Conservation (phyloP, 2,329 filamentous ascomycete species). For the Trichoderma gracile region DNA sequence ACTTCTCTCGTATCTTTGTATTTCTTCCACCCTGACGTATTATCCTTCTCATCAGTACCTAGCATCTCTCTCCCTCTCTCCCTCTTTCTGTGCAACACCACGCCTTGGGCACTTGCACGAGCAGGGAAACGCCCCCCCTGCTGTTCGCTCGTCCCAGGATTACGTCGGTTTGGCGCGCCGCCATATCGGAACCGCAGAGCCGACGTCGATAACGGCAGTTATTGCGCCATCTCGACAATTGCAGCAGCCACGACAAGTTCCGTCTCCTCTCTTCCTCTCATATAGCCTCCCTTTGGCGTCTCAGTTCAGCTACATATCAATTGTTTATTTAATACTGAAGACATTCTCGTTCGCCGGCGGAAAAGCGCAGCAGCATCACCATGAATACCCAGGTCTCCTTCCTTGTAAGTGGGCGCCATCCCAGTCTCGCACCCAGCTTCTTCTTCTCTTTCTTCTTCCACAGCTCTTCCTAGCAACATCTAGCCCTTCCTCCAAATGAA, state of each 20-base stretch:
- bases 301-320: background rate
- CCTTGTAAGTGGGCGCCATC: slow-evolving; percentile 48
- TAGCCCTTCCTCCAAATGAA: no score
- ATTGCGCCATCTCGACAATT: slow-evolving; percentile 26
- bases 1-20: no score
- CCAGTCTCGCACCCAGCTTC: background rate
- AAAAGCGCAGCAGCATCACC: slow-evolving; percentile 29
- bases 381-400: slow-evolving; percentile 62
- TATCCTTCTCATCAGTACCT: no score
- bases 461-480: background rate
- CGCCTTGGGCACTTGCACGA: background rate
- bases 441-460: background rate
- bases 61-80: background rate
- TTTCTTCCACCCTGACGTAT: no score
- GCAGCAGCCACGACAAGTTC: background rate
- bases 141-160: background rate
- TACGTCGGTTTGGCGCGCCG: slow-evolving; percentile 5
- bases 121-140: slow-evolving; percentile 9
- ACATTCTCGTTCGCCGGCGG: background rate
- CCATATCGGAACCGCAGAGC: slow-evolving; percentile 7
- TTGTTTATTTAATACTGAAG: background rate
- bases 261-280: background rate
- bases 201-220: slow-evolving; percentile 24
- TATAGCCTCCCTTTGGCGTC: background rate
- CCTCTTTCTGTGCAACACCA: background rate